Percentiles rank a stretch among this genome's conserved stretches.
Conservation (phyloP, 805 yeast species). For the Saccharomycopsis schoenii region DNA sequence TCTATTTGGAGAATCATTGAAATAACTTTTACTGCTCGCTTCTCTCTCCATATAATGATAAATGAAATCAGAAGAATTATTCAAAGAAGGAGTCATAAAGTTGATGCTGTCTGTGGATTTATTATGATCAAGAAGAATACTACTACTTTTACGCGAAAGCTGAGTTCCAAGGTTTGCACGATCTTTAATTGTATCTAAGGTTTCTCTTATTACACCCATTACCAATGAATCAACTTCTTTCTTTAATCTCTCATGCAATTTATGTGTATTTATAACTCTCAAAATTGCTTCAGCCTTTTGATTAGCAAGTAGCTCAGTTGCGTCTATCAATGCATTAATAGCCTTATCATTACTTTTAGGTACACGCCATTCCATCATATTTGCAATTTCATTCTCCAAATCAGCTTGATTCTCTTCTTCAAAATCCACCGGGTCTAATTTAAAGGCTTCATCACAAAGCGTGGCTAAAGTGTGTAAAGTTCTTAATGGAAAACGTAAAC, state of each 20-base stretch:
- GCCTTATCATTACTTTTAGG: constrained; percentile 59
- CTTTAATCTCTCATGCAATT: constrained; percentile 67
- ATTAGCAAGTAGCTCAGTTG: constrained; percentile 50
- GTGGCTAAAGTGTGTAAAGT: constrained; percentile 48
- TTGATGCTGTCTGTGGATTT: not conserved
- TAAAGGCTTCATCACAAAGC: constrained; percentile 64
- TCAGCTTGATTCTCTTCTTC: constrained; percentile 19
- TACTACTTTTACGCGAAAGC: not conserved
- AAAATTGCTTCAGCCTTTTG: constrained; percentile 62
- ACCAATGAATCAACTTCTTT: constrained; percentile 70
- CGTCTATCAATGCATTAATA: constrained; percentile 49
- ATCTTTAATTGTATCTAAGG: constrained; percentile 29
- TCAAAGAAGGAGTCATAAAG: not conserved
- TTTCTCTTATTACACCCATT: constrained; percentile 48
- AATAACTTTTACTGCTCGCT: not conserved
- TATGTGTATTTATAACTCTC: constrained; percentile 62
- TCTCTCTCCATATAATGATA: constrained; percentile 16
- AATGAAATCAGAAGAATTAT: constrained; percentile 12
- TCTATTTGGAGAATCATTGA: not conserved
- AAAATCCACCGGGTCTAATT: constrained; percentile 63
- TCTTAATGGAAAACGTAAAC: constrained; percentile 49
- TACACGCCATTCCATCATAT: constrained; percentile 25
- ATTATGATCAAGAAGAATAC: not conserved
- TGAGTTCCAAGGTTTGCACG: constrained; percentile 2
- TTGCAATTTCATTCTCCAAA: constrained; percentile 8